Percentiles rank a stretch among this genome's conserved stretches.
phyloP scores from a whole-genome alignment of 108 stramenopile species.

The Parmales sp. region DNA sequence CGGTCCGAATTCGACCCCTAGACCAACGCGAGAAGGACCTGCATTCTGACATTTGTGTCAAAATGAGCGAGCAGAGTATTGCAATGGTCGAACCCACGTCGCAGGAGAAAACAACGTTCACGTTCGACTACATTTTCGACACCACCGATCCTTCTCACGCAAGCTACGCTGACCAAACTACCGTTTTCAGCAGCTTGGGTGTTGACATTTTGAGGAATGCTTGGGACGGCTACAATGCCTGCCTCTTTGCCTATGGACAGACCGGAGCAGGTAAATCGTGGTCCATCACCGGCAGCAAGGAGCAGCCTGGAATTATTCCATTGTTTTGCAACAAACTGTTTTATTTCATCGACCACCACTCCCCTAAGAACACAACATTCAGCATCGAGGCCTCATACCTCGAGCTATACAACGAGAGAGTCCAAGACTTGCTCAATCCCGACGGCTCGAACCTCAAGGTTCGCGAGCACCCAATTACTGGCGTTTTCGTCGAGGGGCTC shows the following conservation, averaged over 20 bases:
- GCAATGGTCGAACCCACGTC: neutral
- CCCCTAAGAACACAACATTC: neutral
- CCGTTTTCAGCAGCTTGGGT: neutral
- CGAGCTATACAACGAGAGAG: conserved; percentile 62
- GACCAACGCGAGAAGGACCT: conserved; percentile 6
- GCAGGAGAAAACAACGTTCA: neutral
- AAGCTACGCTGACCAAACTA: neutral
- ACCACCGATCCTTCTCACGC: neutral
- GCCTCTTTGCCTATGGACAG: conserved; percentile 56
- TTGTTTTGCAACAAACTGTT: conserved; percentile 4
- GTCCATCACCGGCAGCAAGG: conserved; percentile 7
- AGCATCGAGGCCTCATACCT: conserved; percentile 25
- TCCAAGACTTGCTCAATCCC: conserved; percentile 38
- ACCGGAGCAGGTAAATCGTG: conserved; percentile 21
- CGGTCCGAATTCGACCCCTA: neutral
- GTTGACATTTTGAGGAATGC: conserved; percentile 12
- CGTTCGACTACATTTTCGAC: conserved; percentile 10
- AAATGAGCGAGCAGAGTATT: neutral
- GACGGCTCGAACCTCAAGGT: conserved; percentile 22
- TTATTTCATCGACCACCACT: conserved; percentile 7
- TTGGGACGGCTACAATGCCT: conserved; percentile 51
- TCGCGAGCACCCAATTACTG: conserved; percentile 23
- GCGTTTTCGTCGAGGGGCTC: neutral
- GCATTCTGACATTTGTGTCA: neutral
- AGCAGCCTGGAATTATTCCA: conserved; percentile 6